Evolutionary conservation across 2,329 filamentous ascomycete genomes (phyloP).

Genomic region (Dothideomycetes sp.): DNA sequence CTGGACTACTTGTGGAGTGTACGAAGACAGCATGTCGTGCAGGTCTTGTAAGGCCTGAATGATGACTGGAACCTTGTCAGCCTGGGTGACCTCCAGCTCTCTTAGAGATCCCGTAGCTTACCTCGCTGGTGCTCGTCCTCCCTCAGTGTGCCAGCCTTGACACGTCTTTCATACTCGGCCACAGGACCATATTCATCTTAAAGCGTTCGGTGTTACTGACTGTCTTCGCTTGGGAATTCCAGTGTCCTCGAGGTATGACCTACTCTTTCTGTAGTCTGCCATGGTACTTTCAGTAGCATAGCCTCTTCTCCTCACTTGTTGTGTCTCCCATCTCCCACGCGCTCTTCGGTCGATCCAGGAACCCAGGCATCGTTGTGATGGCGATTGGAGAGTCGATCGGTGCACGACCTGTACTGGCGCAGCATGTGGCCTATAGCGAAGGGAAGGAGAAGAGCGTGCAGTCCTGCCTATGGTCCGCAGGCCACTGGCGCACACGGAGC

Average conservation of each 20-base stretch:
- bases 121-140: constrained; percentile 89
- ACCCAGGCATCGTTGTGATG: constrained; percentile 6
- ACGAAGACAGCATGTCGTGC: constrained; percentile 69
- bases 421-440: neutral
- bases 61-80: constrained; percentile 50
- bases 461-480: neutral
- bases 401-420: neutral
- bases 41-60: constrained; percentile 84
- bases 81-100: too few relatives aligned
- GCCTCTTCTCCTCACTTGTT: constrained; percentile 1
- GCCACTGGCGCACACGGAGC: constrained; percentile 1
- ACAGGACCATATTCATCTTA: constrained; percentile 54
- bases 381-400: neutral
- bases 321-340: constrained; percentile 4
- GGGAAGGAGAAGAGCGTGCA: neutral
- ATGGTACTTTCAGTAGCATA: constrained; percentile 19
- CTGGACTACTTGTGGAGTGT: constrained; percentile 62
- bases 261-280: constrained; percentile 21
- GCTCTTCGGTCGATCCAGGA: constrained; percentile 8
- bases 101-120: constrained; percentile 34
- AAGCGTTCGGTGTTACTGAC: constrained; percentile 7
- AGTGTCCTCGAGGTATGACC: constrained; percentile 13
- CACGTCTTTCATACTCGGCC: constrained; percentile 77
- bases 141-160: constrained; percentile 61
- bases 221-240: neutral